Conservation (phyloP, 2,329 filamentous ascomycete species). For the Colletotrichum sp. region DNA sequence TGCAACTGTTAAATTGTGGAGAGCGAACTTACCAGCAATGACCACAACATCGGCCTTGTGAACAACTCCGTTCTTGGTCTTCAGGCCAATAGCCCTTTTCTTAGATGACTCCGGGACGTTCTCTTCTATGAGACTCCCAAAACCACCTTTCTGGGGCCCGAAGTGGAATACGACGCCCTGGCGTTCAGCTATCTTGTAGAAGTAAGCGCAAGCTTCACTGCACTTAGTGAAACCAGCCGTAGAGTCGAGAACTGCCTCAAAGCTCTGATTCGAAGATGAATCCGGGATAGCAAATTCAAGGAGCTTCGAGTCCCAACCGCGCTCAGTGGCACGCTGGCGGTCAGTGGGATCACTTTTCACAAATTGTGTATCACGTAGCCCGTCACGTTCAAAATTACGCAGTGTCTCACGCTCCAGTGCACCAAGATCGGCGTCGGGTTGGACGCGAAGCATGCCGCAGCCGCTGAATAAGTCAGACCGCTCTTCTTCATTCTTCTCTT, state of each 20-base stretch:
- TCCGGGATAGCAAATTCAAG: conserved; percentile 27
- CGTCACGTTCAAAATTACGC: conserved; percentile 26
- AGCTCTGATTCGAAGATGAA: background rate
- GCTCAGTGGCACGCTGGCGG: conserved; percentile 17
- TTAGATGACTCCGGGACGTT: background rate
- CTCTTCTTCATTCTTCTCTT: background rate
- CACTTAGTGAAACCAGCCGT: conserved; percentile 27
- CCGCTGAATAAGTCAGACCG: conserved; percentile 21
- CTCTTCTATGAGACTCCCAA: conserved; percentile 27
- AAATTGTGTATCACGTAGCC: conserved; percentile 26
- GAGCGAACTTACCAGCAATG: conserved; percentile 40
- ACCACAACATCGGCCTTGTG: conserved; percentile 39
- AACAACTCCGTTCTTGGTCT: conserved; percentile 37
- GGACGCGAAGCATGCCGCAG: conserved; percentile 30
- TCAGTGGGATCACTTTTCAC: conserved; percentile 24
- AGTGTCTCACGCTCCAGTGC: conserved; percentile 27
- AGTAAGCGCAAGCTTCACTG: conserved; percentile 25
- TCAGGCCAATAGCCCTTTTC: conserved; percentile 38
- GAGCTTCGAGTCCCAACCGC: conserved; percentile 26
- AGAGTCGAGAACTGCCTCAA: conserved; percentile 28
- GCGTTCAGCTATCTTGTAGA: conserved; percentile 22
- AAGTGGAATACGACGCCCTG: conserved; percentile 30
- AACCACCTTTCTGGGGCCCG: conserved; percentile 26
- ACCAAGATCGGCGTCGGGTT: conserved; percentile 23
- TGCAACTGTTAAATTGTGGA: background rate